Conservation (phyloP, 768 basidiomycete species). For the Lactarius hengduanensis region DNA sequence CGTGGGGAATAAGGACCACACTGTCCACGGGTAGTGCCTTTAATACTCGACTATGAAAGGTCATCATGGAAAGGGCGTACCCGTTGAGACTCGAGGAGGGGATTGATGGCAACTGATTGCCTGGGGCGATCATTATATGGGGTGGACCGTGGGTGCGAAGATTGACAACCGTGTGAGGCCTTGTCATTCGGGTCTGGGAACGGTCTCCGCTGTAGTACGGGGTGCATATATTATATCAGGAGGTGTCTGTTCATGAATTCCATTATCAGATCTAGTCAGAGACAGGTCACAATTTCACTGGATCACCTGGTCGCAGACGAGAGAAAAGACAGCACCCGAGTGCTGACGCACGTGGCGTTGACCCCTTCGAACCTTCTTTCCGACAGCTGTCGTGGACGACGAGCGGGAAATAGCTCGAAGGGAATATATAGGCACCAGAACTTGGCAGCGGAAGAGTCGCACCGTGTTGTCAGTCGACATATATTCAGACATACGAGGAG, state of each 20-base stretch:
- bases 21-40: background rate
- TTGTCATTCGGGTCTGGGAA: background rate
- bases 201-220: background rate
- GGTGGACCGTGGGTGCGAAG: too few species aligned
- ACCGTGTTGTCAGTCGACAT: background rate
- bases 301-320: background rate
- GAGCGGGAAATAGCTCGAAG: background rate
- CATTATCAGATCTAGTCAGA: background rate
- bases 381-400: background rate
- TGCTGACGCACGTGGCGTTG: background rate
- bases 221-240: too few species aligned
- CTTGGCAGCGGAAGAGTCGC: background rate
- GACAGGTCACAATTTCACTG: background rate
- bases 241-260: background rate
- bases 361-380: background rate
- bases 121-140: background rate
- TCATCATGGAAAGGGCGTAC: background rate
- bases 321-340: background rate
- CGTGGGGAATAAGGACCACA: background rate
- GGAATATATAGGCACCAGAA: background rate
- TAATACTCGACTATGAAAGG: background rate
- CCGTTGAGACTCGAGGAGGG: background rate
- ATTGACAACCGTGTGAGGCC: background rate
- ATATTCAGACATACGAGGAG: background rate
- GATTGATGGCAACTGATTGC: background rate